These are phyloP conservation scores for Fusarium pseudocircinatum DNA, from an alignment of 2,329 filamentous ascomycete species.

Conservation along the genomic window DNA sequence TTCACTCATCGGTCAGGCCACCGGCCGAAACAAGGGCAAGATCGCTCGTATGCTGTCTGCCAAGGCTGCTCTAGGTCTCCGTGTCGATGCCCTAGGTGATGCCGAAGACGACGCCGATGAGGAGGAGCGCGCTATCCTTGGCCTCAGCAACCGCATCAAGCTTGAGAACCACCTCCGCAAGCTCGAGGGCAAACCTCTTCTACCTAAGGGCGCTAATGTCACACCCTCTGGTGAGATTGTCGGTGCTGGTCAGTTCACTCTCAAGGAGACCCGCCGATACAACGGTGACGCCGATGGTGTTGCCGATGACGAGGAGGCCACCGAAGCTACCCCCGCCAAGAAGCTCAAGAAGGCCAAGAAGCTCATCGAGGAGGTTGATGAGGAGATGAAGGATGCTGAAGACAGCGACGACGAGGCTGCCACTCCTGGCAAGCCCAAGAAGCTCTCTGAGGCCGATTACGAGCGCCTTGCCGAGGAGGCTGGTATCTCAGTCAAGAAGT, in stretches of 20 bases:
- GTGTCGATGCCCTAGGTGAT: slow-evolving; percentile 79
- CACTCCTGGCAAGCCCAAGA: slow-evolving; percentile 51
- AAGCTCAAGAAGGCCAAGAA: slow-evolving; percentile 54
- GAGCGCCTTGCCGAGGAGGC: slow-evolving; percentile 71
- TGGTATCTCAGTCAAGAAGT: slow-evolving; percentile 78
- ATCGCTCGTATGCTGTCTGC: slow-evolving; percentile 96
- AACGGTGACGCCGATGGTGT: slow-evolving; percentile 93
- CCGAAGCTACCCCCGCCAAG: slow-evolving; percentile 48
- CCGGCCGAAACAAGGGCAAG: slow-evolving; percentile 99
- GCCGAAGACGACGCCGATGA: slow-evolving; percentile 78
- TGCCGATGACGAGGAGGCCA: slow-evolving; percentile 66
- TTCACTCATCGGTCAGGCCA: slow-evolving; percentile 94
- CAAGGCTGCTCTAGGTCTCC: slow-evolving; percentile 91
- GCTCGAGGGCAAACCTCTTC: slow-evolving; percentile 90
- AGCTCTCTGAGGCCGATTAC: slow-evolving; percentile 65
- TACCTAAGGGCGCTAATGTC: slow-evolving; percentile 78
- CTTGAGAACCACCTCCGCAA: slow-evolving; percentile 79
- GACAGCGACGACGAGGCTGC: slow-evolving; percentile 48
- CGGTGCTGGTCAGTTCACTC: slow-evolving; percentile 81
- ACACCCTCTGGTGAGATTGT: slow-evolving; percentile 75
- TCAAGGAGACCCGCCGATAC: slow-evolving; percentile 95
- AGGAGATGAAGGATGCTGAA: slow-evolving; percentile 57
- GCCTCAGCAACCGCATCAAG: slow-evolving; percentile 75
- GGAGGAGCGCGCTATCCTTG: slow-evolving; percentile 86
- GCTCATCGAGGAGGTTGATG: slow-evolving; percentile 54